Evolutionary conservation across 306 rosid species (phyloP), one percentile per base, ranked within the genome.

Genomic region (Datisca glomerata): DNA sequence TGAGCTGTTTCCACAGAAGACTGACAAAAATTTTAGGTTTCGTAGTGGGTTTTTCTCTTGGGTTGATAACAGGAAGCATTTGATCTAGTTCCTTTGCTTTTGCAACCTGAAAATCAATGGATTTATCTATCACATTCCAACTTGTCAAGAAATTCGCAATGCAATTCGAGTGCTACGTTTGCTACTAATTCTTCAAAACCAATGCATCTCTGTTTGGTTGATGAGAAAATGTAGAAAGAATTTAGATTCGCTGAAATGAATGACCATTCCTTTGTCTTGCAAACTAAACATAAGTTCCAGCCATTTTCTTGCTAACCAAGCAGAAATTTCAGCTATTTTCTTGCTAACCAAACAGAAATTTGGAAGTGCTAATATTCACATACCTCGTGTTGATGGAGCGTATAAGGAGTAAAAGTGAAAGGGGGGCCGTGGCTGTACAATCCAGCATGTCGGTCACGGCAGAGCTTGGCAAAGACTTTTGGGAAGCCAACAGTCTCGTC

Each of bases 1-100:
- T 69, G 47, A 91, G 94, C 56, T 80, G 93, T 76, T 85, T 91
- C 98, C 98, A 91, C 64, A 91, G 51, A 18, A 84, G 70, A 62
- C 85, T 66, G 14, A 62, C 53, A 53, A 78, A 91, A 51, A 91
- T 79, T 72, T 69, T 84, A 0, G 94, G 80, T 63, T 76, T 84
- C 3, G 75, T 54, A 0, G 98, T 71, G 17, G 79, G 76, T 57
- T 84, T 91, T 15, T 78, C 91, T 66, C 78, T 85, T 0, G 76
- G 86, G 59, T 84, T 78, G 1, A 80, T 49, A 2, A 91, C 39
- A 0, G 92, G 92, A 61, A 91, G 84, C 78, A 71, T 53, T 35
- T 64, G 35, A 61, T 80, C 96, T 12, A 91, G 66, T 13, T 66
- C 67, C 58, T 51, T 57, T 14, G 60, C 76, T 58, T 76, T 59